phyloP scores from a whole-genome alignment of 2,329 filamentous ascomycete genomes.

The Aspergillus hortae region DNA sequence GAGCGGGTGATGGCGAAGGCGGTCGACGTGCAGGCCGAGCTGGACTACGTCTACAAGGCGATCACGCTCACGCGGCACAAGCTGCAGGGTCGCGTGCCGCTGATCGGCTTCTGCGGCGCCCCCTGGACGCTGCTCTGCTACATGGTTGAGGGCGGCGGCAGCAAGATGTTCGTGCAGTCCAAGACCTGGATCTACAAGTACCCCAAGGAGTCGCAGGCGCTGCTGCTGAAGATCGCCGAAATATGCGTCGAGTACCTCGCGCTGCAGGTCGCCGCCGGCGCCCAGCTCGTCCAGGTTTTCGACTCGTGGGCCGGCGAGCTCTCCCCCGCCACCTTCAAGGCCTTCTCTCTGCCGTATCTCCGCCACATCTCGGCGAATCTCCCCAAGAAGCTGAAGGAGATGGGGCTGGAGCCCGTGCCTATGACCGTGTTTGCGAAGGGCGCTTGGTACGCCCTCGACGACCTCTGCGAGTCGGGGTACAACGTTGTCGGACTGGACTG shows the following conservation, averaged over 20 bases:
- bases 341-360: slow-evolving; percentile 83
- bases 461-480: slow-evolving; percentile 83
- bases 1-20: slow-evolving; percentile 67
- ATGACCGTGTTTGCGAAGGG: slow-evolving; percentile 99
- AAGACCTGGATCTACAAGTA: slow-evolving; percentile 98
- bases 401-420: slow-evolving; percentile 75
- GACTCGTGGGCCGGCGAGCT: slow-evolving; percentile 98
- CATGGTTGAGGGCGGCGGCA: slow-evolving; percentile 97
- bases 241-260: slow-evolving; percentile 94
- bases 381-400: slow-evolving; percentile 67
- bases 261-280: slow-evolving; percentile 85
- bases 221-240: slow-evolving; percentile 88
- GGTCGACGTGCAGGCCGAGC: slow-evolving; percentile 78
- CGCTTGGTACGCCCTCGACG: slow-evolving; percentile 89
- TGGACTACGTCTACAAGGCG: slow-evolving; percentile 94
- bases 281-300: slow-evolving; percentile 94
- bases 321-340: slow-evolving; percentile 75
- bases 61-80: slow-evolving; percentile 89
- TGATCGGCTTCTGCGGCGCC: slow-evolving; percentile 95
- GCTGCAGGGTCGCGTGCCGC: slow-evolving; percentile 78
- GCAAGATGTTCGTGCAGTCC: slow-evolving; percentile 86
- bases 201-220: slow-evolving; percentile 69
- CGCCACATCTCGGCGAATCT: slow-evolving; percentile 78
- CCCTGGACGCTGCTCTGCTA: slow-evolving; percentile 98
- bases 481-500: slow-evolving; percentile 93